A percentile compares a stretch with the other conserved stretches of the same genome.
phyloP scores from a whole-genome alignment of 2,329 filamentous ascomycete genomes.

The Zarea fungicola region DNA sequence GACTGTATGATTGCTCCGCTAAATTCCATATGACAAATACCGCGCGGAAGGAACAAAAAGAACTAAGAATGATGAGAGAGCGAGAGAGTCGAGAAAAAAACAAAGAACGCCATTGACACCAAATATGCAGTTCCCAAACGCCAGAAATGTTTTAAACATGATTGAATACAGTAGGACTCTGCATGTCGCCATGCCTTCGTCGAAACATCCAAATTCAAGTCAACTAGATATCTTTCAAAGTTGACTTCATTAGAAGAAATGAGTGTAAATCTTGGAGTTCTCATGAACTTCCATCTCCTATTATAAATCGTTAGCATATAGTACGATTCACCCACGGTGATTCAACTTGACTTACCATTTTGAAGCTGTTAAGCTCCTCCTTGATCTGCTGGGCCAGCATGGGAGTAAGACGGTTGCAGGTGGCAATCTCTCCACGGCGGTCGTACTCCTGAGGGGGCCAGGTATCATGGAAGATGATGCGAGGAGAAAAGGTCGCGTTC shows the following conservation, averaged over 20 bases:
- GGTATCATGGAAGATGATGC: constrained; percentile 92
- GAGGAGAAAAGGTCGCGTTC: constrained; percentile 75
- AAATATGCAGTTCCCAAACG: constrained; percentile 55
- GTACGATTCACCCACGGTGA: constrained; percentile 2
- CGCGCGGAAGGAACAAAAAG: constrained; percentile 21
- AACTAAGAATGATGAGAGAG: constrained; percentile 32
- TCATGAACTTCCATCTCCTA: constrained; percentile 99
- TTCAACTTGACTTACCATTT: constrained; percentile 57
- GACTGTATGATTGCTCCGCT: constrained; percentile 14
- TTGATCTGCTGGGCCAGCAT: constrained; percentile 99
- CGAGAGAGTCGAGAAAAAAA: constrained; percentile 31
- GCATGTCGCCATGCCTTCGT: constrained; percentile 10
- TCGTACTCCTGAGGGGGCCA: constrained; percentile 97
- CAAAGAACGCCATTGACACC: constrained; percentile 52
- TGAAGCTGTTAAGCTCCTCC: constrained; percentile 98
- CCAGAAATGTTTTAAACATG: constrained; percentile 43
- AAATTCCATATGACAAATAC: constrained; percentile 13
- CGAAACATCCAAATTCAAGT: constrained; percentile 10
- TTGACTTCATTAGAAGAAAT: constrained; percentile 81
- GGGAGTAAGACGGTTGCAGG: constrained; percentile 94
- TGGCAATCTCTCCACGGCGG: constrained; percentile 90
- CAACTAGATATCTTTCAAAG: not conserved
- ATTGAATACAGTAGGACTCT: constrained; percentile 36
- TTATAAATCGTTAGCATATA: constrained; percentile 32
- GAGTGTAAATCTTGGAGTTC: constrained; percentile 97